Percentiles rank a stretch among this genome's conserved stretches.
phyloP scores from a whole-genome alignment of 345 rosid genomes.

The Sonneratia alba region DNA sequence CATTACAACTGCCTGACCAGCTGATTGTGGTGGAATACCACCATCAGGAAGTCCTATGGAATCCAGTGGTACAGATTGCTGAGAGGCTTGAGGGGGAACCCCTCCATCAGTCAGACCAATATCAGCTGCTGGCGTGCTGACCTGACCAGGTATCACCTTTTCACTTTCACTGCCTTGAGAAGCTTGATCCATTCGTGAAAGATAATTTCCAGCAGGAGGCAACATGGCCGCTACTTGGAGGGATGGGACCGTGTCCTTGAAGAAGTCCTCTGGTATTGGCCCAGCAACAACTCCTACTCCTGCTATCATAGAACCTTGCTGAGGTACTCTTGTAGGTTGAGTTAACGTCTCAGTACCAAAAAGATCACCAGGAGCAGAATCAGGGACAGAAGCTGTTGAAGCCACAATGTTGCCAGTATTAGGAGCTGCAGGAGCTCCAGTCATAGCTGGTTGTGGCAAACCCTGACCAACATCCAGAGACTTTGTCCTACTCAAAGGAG shows the following conservation, averaged over 20 bases:
- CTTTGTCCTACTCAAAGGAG: conserved; percentile 54
- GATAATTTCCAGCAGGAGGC: conserved; percentile 85
- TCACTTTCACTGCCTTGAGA: conserved; percentile 35
- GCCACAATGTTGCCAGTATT: conserved; percentile 1
- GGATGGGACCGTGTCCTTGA: conserved; percentile 84
- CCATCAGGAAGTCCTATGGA: conserved; percentile 78
- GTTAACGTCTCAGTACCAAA: conserved; percentile 52
- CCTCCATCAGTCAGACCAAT: conserved; percentile 76
- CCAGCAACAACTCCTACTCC: conserved; percentile 42
- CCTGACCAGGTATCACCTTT: conserved; percentile 31
- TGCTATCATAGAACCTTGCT: conserved; percentile 36
- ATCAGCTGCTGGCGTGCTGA: conserved; percentile 31
- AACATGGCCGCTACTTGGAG: conserved; percentile 72
- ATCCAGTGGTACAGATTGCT: conserved; percentile 36
- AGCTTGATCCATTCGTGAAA: conserved; percentile 59
- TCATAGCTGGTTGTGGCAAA: conserved; percentile 37
- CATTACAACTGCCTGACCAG: conserved; percentile 27
- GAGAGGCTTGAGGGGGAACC: conserved; percentile 52
- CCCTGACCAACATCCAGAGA: conserved; percentile 57
- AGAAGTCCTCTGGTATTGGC: conserved; percentile 95
- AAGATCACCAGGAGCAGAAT: conserved; percentile 53
- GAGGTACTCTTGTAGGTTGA: conserved; percentile 37
- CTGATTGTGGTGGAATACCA: conserved; percentile 67
- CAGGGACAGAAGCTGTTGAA: conserved; percentile 3
- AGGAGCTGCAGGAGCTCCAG: conserved; percentile 23